Evolutionary conservation across 768 basidiomycete species (phyloP), one percentile per base, ranked within the genome.

Genomic region (Lactarius akahatsu): DNA sequence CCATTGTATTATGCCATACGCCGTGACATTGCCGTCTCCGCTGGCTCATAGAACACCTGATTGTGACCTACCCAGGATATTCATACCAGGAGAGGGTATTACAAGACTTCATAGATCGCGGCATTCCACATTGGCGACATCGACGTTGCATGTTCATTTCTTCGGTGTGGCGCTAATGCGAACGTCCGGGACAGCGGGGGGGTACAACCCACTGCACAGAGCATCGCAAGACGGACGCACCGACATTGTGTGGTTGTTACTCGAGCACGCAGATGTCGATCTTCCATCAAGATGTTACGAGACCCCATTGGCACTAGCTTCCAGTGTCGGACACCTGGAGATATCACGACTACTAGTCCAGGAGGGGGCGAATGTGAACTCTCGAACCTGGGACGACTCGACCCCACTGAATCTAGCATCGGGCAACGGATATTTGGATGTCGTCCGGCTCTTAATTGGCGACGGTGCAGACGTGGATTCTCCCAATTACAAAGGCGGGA

Each of bases 1-100:
- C 41, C 59, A 5, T 56, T 65, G 11, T 58, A 65, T 28, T 61
- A 45, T 18, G 64, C 59, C 0, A 18, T 59, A 43, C n/a, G n/a
- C n/a, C n/a, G n/a, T n/a, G n/a, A n/a, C 20, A 28, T 1, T 61
- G 16, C 4, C 52, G 52, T 30, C 0, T 65, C 0, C 7, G 4
- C 18, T 40, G 34, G 16, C 20, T 60, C 1, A 32, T 18, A n/a
- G 7, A 55, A 10, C 57, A 54, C 20, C 59, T 65, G 40, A 26
- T 65, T n/a, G 32, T 36, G 16, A 36, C 59, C 16, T 32, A 9
- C 5, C 28, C 52, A 0, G 45, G 34, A 54, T n/a, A 30, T 65
- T 7, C 30, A 65, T 1, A 18, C 47, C 41, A 58, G 40, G 4
- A n/a, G 64, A 18, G 26, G n/a, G 10, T 15, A 32, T 7, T 2